phyloP scores from a whole-genome alignment of 2,329 filamentous ascomycete species.

The Ophidiomyces ophidiicola region DNA sequence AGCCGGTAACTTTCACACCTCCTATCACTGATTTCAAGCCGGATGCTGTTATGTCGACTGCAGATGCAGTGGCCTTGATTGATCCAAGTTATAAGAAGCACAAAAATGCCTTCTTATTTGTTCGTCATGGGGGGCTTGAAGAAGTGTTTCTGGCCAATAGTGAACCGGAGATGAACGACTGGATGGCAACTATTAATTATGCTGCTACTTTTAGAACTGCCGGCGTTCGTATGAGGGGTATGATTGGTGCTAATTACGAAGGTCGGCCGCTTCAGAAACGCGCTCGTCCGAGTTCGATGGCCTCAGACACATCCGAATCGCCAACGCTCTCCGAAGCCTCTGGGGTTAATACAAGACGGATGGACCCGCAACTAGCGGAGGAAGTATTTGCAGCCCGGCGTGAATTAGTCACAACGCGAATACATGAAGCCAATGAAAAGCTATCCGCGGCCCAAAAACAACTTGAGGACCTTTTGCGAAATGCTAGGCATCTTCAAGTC shows the following conservation, averaged over 20 bases:
- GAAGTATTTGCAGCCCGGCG: conserved; percentile 74
- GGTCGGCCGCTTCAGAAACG: conserved; percentile 54
- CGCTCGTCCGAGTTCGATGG: conserved; percentile 52
- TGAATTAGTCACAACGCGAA: conserved; percentile 71
- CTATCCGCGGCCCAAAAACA: conserved; percentile 60
- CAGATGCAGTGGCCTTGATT: conserved; percentile 77
- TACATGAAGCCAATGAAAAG: conserved; percentile 70
- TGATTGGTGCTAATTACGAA: conserved; percentile 74
- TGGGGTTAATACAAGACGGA: conserved; percentile 60
- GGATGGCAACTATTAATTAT: conserved; percentile 92
- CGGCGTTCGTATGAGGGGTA: conserved; percentile 78
- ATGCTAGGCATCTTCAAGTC: conserved; percentile 79
- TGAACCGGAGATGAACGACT: conserved; percentile 88
- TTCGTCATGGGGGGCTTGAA: conserved; percentile 73
- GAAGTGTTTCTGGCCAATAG: conserved; percentile 84
- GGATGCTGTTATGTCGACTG: conserved; percentile 83
- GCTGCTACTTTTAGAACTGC: conserved; percentile 87
- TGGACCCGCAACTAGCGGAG: conserved; percentile 69
- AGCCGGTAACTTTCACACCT: conserved; percentile 78
- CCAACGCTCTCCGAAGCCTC: conserved; percentile 57
- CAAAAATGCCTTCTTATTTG: conserved; percentile 87
- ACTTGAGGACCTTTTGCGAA: conserved; percentile 70
- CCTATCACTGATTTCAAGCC: conserved; percentile 86
- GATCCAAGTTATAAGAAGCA: conserved; percentile 83
- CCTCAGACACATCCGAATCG: conserved; percentile 39